Evolutionary conservation across 805 yeast genomes (phyloP), one percentile per base, ranked within the genome.

Genomic region (Cyberlindnera veronae): DNA sequence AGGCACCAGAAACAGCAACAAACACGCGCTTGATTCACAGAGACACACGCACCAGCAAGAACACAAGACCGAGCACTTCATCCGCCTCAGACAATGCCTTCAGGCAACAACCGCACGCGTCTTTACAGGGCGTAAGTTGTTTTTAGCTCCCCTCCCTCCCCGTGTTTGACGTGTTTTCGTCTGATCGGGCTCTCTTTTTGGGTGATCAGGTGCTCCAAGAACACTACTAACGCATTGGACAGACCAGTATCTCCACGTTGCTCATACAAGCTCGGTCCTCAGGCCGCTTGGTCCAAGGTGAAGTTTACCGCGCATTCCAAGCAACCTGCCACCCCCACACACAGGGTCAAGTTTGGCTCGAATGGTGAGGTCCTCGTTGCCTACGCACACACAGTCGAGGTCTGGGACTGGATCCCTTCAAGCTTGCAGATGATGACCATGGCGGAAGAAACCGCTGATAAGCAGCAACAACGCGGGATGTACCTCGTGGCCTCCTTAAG

Each of bases 381-480:
- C 0, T 58, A 49, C 34, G 49, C 49, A 4, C 50, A 56, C 38
- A 29, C 50, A 2, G 50, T 69, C 13, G 66, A 67, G 36, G 56
- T 68, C 7, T 69, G 71, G 70, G 71, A 67, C 39, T 66, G 72
- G 72, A 20, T 42, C 2, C 65, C 64, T 3, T 48, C 56, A 7
- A 42, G 48, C 3, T 18, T 50, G 30, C 45, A 53, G 22, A 16
- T 53, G 14, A 32, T 35, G 23, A n/a, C 33, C 6, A 31, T 41
- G 47, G 39, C 42, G 6, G 15, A 28, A 11, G 26, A 21, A 15
- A 31, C 29, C 15, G 50, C 54, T 1, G 34, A 26, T n/a, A 56
- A 57, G 4, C 49, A 53, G 9, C 32, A 26, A 10, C 42, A 46
- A 24, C 15, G 23, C 12, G 28, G 43, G 5, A 34, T 66, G 21